Percentiles rank a stretch among this genome's conserved stretches.
phyloP scores from a whole-genome alignment of 257 asterid species.

The Capsicum chinense region DNA sequence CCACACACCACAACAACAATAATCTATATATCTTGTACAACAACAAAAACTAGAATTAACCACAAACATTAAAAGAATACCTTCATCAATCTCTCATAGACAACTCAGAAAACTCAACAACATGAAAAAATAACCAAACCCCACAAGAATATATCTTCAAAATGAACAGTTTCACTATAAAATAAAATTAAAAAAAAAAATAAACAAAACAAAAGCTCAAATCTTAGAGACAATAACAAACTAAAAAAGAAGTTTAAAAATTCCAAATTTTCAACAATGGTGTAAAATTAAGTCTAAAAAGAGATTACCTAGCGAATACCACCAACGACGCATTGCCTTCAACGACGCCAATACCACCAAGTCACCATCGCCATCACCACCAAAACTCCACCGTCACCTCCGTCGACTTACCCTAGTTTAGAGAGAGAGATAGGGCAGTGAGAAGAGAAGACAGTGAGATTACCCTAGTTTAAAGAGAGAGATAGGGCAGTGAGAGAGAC shows the following conservation, averaged over 20 bases:
- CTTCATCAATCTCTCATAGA: conserved; percentile 37
- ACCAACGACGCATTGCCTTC: too few species aligned
- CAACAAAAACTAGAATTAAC: conserved; percentile 26
- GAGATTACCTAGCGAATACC: neutral
- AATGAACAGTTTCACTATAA: neutral
- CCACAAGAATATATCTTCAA: conserved; percentile 30
- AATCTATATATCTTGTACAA: too few species aligned
- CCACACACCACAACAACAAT: neutral
- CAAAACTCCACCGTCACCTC: too few species aligned
- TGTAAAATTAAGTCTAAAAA: conserved; percentile 14
- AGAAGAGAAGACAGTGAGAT: too few species aligned
- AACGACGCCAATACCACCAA: too few species aligned
- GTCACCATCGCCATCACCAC: too few species aligned
- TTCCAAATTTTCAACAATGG: conserved; percentile 20
- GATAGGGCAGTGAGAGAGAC: too few species aligned
- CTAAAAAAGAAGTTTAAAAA: neutral
- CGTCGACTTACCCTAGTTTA: too few species aligned
- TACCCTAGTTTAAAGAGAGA: too few species aligned
- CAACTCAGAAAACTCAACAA: conserved; percentile 13
- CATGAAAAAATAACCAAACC: conserved; percentile 23
- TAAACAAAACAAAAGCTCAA: conserved; percentile 19
- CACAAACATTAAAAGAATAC: conserved; percentile 38
- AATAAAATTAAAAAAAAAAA: neutral
- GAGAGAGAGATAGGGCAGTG: too few species aligned
- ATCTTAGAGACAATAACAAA: neutral